phyloP scores from a whole-genome alignment of 176 grass and related monocot genomes.

The barley (Hordeum vulgare) region DNA sequence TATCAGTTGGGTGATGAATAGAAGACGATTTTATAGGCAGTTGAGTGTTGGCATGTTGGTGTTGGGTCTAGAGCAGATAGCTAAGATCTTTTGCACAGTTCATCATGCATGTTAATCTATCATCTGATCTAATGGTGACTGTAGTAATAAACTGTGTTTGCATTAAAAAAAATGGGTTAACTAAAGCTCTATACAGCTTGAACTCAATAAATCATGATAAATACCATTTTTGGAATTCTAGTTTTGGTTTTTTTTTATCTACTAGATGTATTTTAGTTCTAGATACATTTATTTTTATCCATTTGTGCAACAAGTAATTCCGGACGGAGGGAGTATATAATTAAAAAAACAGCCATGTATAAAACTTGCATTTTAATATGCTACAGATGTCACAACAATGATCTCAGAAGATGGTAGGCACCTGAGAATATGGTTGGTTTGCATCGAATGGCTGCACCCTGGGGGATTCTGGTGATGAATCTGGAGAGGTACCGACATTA shows the following conservation, averaged over 20 bases:
- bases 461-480: constrained; percentile 51
- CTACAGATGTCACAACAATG: background rate
- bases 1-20: background rate
- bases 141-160: background rate
- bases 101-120: background rate
- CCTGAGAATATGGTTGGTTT: constrained; percentile 50
- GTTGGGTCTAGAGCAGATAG: background rate
- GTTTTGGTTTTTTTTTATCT: background rate
- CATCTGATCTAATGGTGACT: background rate
- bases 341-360: background rate
- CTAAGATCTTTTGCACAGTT: background rate
- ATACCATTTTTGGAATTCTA: background rate
- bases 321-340: too few species aligned
- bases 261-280: too few species aligned
- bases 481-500: constrained; percentile 59
- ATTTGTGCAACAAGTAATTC: too few species aligned
- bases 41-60: background rate
- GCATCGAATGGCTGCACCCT: constrained; percentile 44
- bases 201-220: background rate
- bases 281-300: too few species aligned
- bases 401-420: constrained; percentile 23
- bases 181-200: background rate
- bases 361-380: background rate
- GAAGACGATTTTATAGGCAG: background rate
- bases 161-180: background rate